A percentile compares a stretch with the other conserved stretches of the same genome.
Evolutionary conservation across 495 filamentous ascomycete species (phyloP).

Genomic region (Bryoglossum gracile): DNA sequence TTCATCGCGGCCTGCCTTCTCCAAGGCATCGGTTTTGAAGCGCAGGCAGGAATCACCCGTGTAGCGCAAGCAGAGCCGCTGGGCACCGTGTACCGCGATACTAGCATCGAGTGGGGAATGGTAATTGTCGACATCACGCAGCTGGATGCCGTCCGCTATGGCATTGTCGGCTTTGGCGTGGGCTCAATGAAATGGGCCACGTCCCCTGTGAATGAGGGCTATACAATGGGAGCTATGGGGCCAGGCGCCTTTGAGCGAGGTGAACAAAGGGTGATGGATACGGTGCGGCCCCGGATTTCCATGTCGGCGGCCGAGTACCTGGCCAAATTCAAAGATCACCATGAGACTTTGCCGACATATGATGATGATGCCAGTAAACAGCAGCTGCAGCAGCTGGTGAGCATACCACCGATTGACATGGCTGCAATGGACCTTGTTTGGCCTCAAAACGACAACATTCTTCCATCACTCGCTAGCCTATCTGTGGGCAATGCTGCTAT

Average conservation of each 20-base stretch:
- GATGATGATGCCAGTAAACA: neutral
- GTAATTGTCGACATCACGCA: constrained; percentile 19
- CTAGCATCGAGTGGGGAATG: constrained; percentile 14
- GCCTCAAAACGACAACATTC: neutral
- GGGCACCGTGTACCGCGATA: constrained; percentile 17
- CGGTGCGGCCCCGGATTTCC: neutral
- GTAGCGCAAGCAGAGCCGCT: constrained; percentile 13
- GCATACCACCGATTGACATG: neutral
- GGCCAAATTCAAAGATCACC: neutral
- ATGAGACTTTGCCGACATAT: neutral
- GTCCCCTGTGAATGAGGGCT: neutral
- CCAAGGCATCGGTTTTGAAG: constrained; percentile 14
- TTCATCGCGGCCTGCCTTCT: constrained; percentile 16
- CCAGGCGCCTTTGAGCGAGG: neutral
- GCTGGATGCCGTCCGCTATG: constrained; percentile 14
- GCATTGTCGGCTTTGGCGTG: constrained; percentile 16
- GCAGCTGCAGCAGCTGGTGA: neutral
- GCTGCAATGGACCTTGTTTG: neutral
- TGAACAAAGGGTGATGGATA: neutral
- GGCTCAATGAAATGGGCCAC: neutral
- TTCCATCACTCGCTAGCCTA: neutral
- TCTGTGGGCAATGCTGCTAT: neutral
- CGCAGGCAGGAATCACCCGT: neutral
- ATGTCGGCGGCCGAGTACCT: neutral
- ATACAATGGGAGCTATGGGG: neutral